Evolutionary conservation across 2,329 filamentous ascomycete genomes (phyloP), one percentile per base, ranked within the genome.

Genomic region (Neonectria hederae): DNA sequence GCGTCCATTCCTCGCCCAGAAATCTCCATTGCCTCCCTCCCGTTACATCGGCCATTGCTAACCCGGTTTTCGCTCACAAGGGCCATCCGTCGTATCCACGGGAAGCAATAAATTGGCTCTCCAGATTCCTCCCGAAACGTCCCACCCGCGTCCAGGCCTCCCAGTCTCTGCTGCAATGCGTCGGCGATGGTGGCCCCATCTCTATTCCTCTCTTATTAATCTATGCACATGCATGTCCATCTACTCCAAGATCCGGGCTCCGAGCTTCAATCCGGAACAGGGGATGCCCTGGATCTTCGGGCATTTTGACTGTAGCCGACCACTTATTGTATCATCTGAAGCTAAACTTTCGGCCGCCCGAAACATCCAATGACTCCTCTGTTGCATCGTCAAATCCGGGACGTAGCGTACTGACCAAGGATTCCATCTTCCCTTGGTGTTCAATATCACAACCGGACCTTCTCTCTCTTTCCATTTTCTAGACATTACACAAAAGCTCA

Each of bases 121-220:
- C 42, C 42, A 63, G 40, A 58, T 63, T 54, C 54, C 30, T 58
- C 30, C 54, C 54, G 30, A 58, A 57, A 45, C 48, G 49, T 54
- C 60, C 60, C 54, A 49, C 54, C 21, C 21, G 14, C 22, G 48
- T 57, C 40, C 32, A 35, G 28, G 24, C 45, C 24, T 9, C 9
- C 30, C 30, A 32, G 30, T 32, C 35, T 38, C 35, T 28, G 35
- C 35, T 26, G 32, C 28, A 49, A 49, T 49, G 43, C 54, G 43
- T 48, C 19, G 19, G 28, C 21, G 48, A 49, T 49, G 43, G 43
- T 45, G 32, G 17, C 42, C 45, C 54, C 54, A 30, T 48, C 45
- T 48, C 21, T 17, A 7, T 48, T 24, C 21, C 17, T n/a, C 38
- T 11, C 19, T 10, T 42, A 10, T 10, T 42, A 10, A 19, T 42